A percentile compares a stretch with the other conserved stretches of the same genome.
Conservation (phyloP, 805 yeast species). For the Saccharomycopsis selenospora region DNA sequence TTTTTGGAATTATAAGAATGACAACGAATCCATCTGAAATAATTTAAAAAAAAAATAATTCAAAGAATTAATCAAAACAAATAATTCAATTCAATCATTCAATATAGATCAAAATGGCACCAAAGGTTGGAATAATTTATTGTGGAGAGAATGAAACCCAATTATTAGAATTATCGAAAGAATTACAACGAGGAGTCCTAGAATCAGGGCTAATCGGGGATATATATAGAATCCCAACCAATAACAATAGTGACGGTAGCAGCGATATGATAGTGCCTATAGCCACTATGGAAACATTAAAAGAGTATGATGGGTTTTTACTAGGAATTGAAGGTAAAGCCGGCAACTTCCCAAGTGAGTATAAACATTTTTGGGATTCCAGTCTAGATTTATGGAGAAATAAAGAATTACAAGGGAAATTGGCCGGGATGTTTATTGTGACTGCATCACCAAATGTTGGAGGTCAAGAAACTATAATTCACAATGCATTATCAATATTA, state of each 20-base stretch:
- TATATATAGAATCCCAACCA: slow-evolving; percentile 65
- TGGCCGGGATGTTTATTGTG: slow-evolving; percentile 52
- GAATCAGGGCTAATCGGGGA: slow-evolving; percentile 62
- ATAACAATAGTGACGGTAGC: slow-evolving; percentile 51
- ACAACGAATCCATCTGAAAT: too few relatives aligned
- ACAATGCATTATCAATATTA: slow-evolving; percentile 45
- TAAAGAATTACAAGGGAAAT: slow-evolving; percentile 57
- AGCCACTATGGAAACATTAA: slow-evolving; percentile 43
- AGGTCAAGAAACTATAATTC: slow-evolving; percentile 57
- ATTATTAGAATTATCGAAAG: slow-evolving; percentile 56
- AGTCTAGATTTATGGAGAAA: slow-evolving; percentile 63
- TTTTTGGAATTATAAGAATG: too few relatives aligned
- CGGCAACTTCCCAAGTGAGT: slow-evolving; percentile 60
- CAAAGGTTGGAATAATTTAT: slow-evolving; percentile 33
- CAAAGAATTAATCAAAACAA: too few relatives aligned
- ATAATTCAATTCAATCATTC: too few relatives aligned
- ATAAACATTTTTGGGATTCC: slow-evolving; percentile 54
- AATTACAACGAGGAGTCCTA: slow-evolving; percentile 58
- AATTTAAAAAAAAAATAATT: too few relatives aligned
- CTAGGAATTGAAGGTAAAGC: slow-evolving; percentile 67
- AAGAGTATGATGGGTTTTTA: slow-evolving; percentile 52
- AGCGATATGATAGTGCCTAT: slow-evolving; percentile 43
- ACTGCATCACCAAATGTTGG: slow-evolving; percentile 65
- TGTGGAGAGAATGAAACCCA: slow-evolving; percentile 73
- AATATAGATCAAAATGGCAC: neutral